Percentiles rank a stretch among this genome's conserved stretches.
phyloP scores from a whole-genome alignment of 495 filamentous ascomycete genomes.

The Cairneyella variabilis region DNA sequence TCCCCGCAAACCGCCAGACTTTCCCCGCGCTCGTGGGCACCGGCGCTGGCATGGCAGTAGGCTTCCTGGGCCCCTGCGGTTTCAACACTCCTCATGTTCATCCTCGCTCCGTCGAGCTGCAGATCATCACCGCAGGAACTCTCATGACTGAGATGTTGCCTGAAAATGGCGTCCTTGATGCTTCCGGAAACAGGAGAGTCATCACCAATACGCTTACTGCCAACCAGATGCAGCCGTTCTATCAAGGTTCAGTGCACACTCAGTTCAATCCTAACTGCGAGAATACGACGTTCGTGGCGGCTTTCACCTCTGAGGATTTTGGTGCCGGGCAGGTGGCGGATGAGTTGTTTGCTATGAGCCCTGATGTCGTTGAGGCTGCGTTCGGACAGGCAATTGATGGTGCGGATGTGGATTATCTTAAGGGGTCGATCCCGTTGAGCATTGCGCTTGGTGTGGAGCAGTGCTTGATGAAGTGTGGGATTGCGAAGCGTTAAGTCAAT shows the following conservation, averaged over 20 bases:
- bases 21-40: conserved; percentile 42
- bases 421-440: conserved; percentile 31
- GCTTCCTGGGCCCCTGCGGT: conserved; percentile 36
- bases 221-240: conserved; percentile 40
- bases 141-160: conserved; percentile 37
- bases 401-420: conserved; percentile 33
- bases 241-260: conserved; percentile 41
- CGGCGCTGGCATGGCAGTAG: conserved; percentile 36
- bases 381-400: conserved; percentile 30
- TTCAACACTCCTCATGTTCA: conserved; percentile 48
- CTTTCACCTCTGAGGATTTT: conserved; percentile 40
- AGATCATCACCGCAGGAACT: conserved; percentile 32
- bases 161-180: conserved; percentile 35
- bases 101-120: conserved; percentile 43
- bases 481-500: neutral
- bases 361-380: conserved; percentile 32
- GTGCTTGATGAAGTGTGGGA: conserved; percentile 20
- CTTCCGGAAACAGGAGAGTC: conserved; percentile 15
- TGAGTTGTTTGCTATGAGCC: conserved; percentile 32
- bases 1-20: conserved; percentile 34
- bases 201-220: conserved; percentile 30
- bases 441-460: conserved; percentile 25
- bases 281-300: conserved; percentile 36
- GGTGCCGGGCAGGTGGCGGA: conserved; percentile 30
- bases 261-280: conserved; percentile 44